Base-by-base conservation (phyloP, 2,329 filamentous ascomycete species). In the Tolypocladium amazonense region DNA sequence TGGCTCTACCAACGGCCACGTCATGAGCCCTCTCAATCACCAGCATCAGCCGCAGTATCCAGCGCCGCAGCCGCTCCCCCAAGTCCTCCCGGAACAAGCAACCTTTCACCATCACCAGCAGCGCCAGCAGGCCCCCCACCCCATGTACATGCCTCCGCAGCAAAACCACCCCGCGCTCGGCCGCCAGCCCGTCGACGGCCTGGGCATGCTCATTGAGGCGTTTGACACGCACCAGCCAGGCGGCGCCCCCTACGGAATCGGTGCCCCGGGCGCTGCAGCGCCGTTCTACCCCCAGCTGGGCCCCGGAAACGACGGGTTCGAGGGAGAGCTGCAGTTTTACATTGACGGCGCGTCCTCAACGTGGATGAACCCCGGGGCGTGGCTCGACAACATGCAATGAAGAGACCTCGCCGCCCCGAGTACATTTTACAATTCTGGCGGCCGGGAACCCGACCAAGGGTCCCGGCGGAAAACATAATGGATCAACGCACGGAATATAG, bases 291-390 rank as follows among this genome's bases (percentile, higher is more conserved):
- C 62, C 18, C 62, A 59, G 41, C 66, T 75, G 5, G 69, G 67
- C 2, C 70, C 72, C n/a, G 65, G 69, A 9, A 73, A 73, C 52
- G 79, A 81, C 59, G 78, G 78, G 1, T 81, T 76, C 61, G 75
- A 79, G 62, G 70, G 67, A 11, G 79, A 80, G 65, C 65, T 81
- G 57, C 75, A 76, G 61, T 73, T 72, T 55, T 76, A 76, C 59
- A 72, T 79, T 30, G 70, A 77, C 45, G 77, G 77, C 2, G 67
- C 71, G 1, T 38, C 63, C 5, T 57, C 58, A 25, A 59, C 56
- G 33, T 64, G 61, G 62, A 43, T 63, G 39, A 58, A 57, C 4
- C 35, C 59, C 27, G 60, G 56, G 27, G 60, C 56, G 23, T 65
- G 62, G 62, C 52, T 63, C 12, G 60, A 61, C 33, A 62, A 56